Conservation (phyloP, 2,329 filamentous ascomycete species). For the Pyrenophora tritici-repentis region DNA sequence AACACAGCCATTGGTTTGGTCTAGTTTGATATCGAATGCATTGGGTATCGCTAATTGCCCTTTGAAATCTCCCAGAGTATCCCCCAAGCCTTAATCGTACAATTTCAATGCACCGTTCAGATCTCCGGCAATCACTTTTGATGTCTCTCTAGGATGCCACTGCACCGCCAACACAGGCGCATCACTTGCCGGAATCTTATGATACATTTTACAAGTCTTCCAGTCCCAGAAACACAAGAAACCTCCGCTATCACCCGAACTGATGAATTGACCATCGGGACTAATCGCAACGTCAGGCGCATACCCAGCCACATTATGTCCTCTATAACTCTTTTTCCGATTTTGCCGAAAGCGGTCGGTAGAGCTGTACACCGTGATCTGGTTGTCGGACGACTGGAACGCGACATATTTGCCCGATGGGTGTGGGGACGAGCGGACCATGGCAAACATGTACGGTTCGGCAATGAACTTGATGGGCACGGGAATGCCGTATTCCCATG, state of each 20-base stretch:
- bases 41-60: slow-evolving; percentile 28
- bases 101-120: slow-evolving; percentile 87
- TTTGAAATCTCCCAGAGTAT: neutral
- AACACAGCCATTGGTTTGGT: neutral
- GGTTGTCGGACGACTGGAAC: slow-evolving; percentile 92
- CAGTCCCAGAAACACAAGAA: slow-evolving; percentile 98
- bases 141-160: slow-evolving; percentile 98
- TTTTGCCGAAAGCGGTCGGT: slow-evolving; percentile 97
- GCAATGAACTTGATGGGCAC: slow-evolving; percentile 98
- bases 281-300: slow-evolving; percentile 87
- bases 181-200: slow-evolving; percentile 88
- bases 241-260: slow-evolving; percentile 83
- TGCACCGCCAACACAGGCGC: slow-evolving; percentile 82
- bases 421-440: slow-evolving; percentile 83
- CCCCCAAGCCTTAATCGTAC: slow-evolving; percentile 70
- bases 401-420: slow-evolving; percentile 93
- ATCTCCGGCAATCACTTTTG: slow-evolving; percentile 89
- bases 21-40: neutral
- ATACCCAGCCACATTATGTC: slow-evolving; percentile 94
- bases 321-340: slow-evolving; percentile 93
- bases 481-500: slow-evolving; percentile 98
- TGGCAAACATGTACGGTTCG: slow-evolving; percentile 96
- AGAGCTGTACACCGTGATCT: slow-evolving; percentile 92
- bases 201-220: slow-evolving; percentile 99
- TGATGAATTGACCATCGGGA: slow-evolving; percentile 90